Conservation (phyloP, 2,329 filamentous ascomycete species). For the Tolypocladium guangdongense region DNA sequence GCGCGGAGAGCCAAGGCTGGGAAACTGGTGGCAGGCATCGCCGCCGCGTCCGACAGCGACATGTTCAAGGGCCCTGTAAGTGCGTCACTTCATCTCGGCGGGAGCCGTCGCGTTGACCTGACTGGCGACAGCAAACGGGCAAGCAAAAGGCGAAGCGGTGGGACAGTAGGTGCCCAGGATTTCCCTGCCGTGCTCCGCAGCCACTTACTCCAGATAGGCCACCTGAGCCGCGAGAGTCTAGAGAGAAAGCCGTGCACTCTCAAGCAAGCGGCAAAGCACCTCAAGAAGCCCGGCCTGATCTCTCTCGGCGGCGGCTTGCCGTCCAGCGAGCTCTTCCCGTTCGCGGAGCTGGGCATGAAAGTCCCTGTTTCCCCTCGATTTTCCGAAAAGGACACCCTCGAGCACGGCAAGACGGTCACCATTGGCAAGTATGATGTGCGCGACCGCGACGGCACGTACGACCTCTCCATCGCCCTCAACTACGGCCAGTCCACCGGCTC, state of each 20-base stretch:
- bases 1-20: conserved; percentile 54
- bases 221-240: conserved; percentile 52
- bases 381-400: conserved; percentile 54
- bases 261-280: conserved; percentile 69
- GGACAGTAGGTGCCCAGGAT: conserved; percentile 54
- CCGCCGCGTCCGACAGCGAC: conserved; percentile 66
- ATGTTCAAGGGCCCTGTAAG: conserved; percentile 69
- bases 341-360: conserved; percentile 65
- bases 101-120: neutral
- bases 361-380: conserved; percentile 62
- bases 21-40: conserved; percentile 62
- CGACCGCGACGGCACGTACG: conserved; percentile 43
- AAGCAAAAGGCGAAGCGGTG: conserved; percentile 74
- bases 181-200: neutral
- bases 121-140: conserved; percentile 21
- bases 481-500: conserved; percentile 83
- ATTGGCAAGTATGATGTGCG: conserved; percentile 78
- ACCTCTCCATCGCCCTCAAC: conserved; percentile 83
- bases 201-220: conserved; percentile 24
- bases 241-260: conserved; percentile 57
- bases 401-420: conserved; percentile 47
- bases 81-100: neutral
- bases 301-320: conserved; percentile 88
- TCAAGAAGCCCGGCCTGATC: conserved; percentile 75
- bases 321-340: conserved; percentile 84